A percentile compares a stretch with the other conserved stretches of the same genome.
Conservation (phyloP, 257 asterid genomes). For the Plantago major region DNA sequence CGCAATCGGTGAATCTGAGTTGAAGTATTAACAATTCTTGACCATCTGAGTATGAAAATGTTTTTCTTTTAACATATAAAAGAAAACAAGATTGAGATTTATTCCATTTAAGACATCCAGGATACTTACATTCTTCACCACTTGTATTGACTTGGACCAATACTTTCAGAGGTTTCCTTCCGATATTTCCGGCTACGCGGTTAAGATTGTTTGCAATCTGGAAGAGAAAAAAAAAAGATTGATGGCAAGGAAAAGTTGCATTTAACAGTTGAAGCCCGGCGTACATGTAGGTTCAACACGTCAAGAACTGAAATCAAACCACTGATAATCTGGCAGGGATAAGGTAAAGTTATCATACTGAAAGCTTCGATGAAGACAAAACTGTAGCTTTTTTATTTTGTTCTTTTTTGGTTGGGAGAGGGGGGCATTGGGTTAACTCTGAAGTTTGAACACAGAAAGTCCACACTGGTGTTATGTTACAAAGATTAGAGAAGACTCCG, state of each 20-base stretch:
- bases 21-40: constrained; percentile 2
- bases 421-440: too few species aligned
- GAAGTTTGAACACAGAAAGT: too few species aligned
- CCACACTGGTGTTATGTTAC: too few species aligned
- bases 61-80: neutral
- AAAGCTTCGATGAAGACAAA: too few species aligned
- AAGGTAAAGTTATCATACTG: too few species aligned
- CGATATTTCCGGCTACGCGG: constrained; percentile 63
- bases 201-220: constrained; percentile 87
- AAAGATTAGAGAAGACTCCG: too few species aligned
- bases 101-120: constrained; percentile 18
- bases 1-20: constrained; percentile 11
- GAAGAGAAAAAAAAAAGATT: constrained; percentile 8
- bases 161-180: constrained; percentile 84
- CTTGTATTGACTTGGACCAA: constrained; percentile 94
- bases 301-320: neutral
- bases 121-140: constrained; percentile 94
- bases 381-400: too few species aligned
- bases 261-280: constrained; percentile 1
- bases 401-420: too few species aligned
- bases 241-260: constrained; percentile 3
- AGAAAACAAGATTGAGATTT: constrained; percentile 1
- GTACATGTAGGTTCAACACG: constrained; percentile 1
- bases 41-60: constrained; percentile 4
- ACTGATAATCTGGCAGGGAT: constrained; percentile 3